phyloP scores from a whole-genome alignment of 257 asterid genomes.

The Nyctanthes arbortristis region DNA sequence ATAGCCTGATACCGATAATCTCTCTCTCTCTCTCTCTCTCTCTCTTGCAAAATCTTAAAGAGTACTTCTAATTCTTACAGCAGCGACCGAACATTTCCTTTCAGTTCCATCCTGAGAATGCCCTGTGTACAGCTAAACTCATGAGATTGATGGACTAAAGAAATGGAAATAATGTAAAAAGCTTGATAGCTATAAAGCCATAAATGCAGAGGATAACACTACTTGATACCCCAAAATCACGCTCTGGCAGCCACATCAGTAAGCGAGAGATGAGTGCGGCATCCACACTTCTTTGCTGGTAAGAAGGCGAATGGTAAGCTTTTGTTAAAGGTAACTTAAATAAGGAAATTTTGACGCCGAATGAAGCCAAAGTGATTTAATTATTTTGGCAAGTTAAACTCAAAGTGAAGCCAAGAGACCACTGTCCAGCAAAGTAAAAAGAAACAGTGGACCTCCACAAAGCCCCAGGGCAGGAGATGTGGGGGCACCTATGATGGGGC shows the following conservation, averaged over 20 bases:
- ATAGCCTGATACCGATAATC: slow-evolving; percentile 12
- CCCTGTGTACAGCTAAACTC: no score
- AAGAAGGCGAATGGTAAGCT: slow-evolving; percentile 16
- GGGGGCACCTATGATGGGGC: no score
- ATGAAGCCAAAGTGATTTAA: slow-evolving; percentile 5
- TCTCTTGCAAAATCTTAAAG: slow-evolving; percentile 22
- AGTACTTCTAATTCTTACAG: slow-evolving; percentile 24
- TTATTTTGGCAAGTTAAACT: background rate
- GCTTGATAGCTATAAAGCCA: background rate
- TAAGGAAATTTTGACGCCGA: background rate
- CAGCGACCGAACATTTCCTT: slow-evolving; percentile 13
- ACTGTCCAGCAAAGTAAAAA: slow-evolving; percentile 27
- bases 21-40: no score
- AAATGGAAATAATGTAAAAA: slow-evolving; percentile 10
- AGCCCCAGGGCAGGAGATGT: no score
- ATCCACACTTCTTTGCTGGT: slow-evolving; percentile 25
- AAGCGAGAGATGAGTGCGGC: slow-evolving; percentile 31
- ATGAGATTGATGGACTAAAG: no score
- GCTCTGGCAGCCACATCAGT: slow-evolving; percentile 2
- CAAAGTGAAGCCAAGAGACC: slow-evolving; percentile 11
- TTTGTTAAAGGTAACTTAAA: slow-evolving; percentile 6
- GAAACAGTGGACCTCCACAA: no score
- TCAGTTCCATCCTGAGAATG: slow-evolving; percentile 23
- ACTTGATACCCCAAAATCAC: no score
- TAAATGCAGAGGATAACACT: background rate